Conservation (phyloP, 192 early-diverging fungal species). For the Linnemannia zychae region DNA sequence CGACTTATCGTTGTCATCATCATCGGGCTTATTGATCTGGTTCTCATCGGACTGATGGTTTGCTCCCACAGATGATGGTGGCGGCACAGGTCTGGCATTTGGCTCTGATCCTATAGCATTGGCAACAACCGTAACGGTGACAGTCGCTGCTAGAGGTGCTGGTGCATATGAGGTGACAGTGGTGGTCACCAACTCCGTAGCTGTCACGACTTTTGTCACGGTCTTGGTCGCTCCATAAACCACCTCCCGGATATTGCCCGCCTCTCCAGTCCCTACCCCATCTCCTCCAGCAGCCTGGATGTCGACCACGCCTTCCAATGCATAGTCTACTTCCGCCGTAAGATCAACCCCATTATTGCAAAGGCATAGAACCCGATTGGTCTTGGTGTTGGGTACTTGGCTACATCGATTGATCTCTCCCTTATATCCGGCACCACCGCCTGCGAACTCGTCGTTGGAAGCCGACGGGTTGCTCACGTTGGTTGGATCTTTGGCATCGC, state of each 20-base stretch:
- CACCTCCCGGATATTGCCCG: conserved; percentile 15
- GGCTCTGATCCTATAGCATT: background rate
- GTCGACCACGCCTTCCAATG: conserved; percentile 39
- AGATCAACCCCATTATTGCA: conserved; percentile 49
- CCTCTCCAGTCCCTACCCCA: conserved; percentile 20
- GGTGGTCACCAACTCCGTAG: background rate
- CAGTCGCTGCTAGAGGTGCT: background rate
- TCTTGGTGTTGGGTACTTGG: conserved; percentile 23
- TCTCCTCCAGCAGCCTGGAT: conserved; percentile 29
- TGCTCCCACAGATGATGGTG: background rate
- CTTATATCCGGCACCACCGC: background rate
- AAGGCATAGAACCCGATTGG: conserved; percentile 24
- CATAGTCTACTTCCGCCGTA: conserved; percentile 34
- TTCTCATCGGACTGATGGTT: background rate
- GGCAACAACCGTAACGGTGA: background rate
- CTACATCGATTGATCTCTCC: conserved; percentile 38
- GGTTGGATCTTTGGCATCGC: conserved; percentile 28
- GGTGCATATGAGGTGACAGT: conserved; percentile 3
- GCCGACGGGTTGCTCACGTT: background rate
- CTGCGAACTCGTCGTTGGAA: background rate
- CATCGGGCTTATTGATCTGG: background rate
- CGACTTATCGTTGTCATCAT: background rate
- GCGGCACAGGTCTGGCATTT: background rate
- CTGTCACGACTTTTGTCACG: background rate
- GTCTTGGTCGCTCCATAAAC: conserved; percentile 14